Percentiles rank a stretch among this genome's conserved stretches.
Conservation (phyloP, 768 basidiomycete species). For the Suillus bovinus region DNA sequence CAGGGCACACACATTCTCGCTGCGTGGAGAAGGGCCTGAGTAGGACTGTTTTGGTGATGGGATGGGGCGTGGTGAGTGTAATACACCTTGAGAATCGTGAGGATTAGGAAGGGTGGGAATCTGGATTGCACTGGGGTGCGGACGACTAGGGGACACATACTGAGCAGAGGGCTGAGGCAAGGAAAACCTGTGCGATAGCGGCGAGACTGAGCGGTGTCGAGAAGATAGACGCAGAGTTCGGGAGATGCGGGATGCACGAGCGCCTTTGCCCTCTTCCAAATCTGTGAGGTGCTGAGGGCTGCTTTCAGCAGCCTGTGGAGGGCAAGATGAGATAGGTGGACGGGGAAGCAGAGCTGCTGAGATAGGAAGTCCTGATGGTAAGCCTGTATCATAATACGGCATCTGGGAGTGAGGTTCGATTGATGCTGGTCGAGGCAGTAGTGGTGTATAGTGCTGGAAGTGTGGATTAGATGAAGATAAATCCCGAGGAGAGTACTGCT, state of each 20-base stretch:
- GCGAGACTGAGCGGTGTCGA: conserved; percentile 63
- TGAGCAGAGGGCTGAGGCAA: conserved; percentile 27
- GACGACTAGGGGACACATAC: conserved; percentile 11
- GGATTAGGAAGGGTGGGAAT: conserved; percentile 29
- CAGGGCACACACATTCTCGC: conserved; percentile 58
- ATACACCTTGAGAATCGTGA: conserved; percentile 36
- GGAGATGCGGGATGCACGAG: conserved; percentile 56
- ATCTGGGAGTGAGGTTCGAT: conserved; percentile 39
- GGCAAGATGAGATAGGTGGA: conserved; percentile 26
- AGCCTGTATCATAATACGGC: conserved; percentile 31
- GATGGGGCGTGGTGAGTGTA: conserved; percentile 69
- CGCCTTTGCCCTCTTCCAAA: conserved; percentile 60
- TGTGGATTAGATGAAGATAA: conserved; percentile 2
- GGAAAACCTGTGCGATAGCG: conserved; percentile 55
- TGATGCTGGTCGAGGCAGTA: conserved; percentile 52
- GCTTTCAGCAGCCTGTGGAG: conserved; percentile 13
- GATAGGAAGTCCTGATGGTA: conserved; percentile 39
- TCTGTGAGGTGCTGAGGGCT: conserved; percentile 29
- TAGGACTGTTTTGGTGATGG: conserved; percentile 64
- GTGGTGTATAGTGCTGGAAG: conserved; percentile 36
- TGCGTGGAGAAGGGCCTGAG: conserved; percentile 24
- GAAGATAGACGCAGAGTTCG: conserved; percentile 59
- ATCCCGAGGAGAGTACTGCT: conserved; percentile 1
- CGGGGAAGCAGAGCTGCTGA: conserved; percentile 32
- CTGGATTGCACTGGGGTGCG: conserved; percentile 24